Evolutionary conservation across 257 asterid species (phyloP).

Genomic region (Capsicum chinense): DNA sequence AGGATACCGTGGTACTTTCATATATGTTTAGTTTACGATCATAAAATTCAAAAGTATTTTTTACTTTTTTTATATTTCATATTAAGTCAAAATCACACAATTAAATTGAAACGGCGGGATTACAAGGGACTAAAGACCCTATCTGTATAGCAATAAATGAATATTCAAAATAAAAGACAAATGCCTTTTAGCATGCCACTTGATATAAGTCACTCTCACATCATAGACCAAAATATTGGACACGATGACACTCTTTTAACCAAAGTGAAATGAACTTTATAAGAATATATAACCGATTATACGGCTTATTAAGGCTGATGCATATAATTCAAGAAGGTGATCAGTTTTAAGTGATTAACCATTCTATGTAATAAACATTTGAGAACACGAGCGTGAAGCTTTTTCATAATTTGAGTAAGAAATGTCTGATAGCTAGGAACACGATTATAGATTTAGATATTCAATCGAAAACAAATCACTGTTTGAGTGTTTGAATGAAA

Average conservation of each 20-base stretch:
- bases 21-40: too few species aligned
- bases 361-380: too few species aligned
- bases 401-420: background rate
- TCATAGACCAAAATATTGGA: constrained; percentile 8
- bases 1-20: too few species aligned
- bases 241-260: background rate
- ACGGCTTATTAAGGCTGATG: background rate
- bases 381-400: background rate
- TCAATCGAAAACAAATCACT: background rate
- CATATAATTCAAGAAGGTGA: background rate
- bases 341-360: background rate
- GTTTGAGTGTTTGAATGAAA: background rate
- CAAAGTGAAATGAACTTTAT: background rate
- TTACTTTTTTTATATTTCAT: too few species aligned
- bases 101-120: too few species aligned
- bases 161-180: background rate
- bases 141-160: background rate
- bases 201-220: background rate
- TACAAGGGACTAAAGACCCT: too few species aligned
- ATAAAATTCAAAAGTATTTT: too few species aligned
- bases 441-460: background rate
- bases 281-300: background rate
- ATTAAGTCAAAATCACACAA: too few species aligned
- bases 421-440: too few species aligned
- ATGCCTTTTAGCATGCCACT: background rate